Percentiles rank a stretch among this genome's conserved stretches.
Evolutionary conservation across 2,329 filamentous ascomycete genomes (phyloP).

Genomic region (Alternaria ventricosa): DNA sequence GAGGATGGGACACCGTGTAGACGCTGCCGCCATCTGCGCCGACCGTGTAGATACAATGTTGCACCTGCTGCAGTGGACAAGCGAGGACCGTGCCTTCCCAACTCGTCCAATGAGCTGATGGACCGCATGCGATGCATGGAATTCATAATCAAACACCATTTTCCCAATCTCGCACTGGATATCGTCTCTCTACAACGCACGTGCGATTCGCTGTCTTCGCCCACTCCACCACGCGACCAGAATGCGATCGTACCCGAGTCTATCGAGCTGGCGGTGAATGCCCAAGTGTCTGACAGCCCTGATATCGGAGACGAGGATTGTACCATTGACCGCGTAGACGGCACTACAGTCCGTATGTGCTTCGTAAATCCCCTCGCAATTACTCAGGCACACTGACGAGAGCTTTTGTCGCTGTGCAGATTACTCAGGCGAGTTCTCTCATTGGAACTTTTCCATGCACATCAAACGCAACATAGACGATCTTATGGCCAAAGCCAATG

Average conservation of each 20-base stretch:
- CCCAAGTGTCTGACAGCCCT: conserved; percentile 8
- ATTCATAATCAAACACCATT: conserved; percentile 9
- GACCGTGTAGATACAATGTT: conserved; percentile 50
- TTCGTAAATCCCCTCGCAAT: not conserved
- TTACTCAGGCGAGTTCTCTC: conserved; percentile 25
- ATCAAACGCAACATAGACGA: conserved; percentile 20
- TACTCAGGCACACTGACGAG: not conserved
- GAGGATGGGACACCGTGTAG: conserved; percentile 63
- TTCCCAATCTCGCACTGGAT: conserved; percentile 10
- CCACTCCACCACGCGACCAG: not conserved
- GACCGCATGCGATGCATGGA: conserved; percentile 13
- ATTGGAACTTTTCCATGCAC: conserved; percentile 24
- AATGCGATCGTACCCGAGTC: not conserved
- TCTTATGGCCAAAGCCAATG: conserved; percentile 14
- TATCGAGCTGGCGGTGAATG: not conserved
- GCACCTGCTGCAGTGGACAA: conserved; percentile 1
- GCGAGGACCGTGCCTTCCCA: not conserved
- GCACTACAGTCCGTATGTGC: conserved; percentile 14
- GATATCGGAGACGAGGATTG: conserved; percentile 13
- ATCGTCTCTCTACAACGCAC: conserved; percentile 6
- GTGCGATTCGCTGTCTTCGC: conserved; percentile 9
- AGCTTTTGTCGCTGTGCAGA: conserved; percentile 3
- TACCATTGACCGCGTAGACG: conserved; percentile 13
- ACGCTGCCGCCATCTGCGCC: conserved; percentile 59
- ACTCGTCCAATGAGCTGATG: conserved; percentile 8